A percentile compares a stretch with the other conserved stretches of the same genome.
Evolutionary conservation across 108 stramenopile genomes (phyloP).

Genomic region (Cylindrotheca closterium): DNA sequence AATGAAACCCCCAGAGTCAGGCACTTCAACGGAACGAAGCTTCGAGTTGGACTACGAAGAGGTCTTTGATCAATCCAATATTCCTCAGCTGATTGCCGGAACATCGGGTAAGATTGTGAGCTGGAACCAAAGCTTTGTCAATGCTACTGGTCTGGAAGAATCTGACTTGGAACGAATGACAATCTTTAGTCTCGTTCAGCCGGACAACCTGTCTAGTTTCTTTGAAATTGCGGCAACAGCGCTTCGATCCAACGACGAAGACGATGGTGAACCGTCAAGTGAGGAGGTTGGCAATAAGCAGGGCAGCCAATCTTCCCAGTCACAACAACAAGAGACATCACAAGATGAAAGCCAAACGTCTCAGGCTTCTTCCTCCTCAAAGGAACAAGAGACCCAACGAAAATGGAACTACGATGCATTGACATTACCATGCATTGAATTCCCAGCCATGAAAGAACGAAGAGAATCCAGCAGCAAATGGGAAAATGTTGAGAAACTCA

Average conservation of each 20-base stretch:
- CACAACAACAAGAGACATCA: background rate
- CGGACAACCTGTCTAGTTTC: conserved; percentile 66
- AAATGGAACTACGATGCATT: conserved; percentile 25
- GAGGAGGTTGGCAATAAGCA: background rate
- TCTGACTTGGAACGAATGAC: conserved; percentile 58
- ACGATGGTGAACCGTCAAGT: background rate
- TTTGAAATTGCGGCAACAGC: conserved; percentile 75
- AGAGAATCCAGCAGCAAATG: background rate
- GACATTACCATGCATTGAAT: conserved; percentile 51
- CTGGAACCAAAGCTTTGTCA: conserved; percentile 78
- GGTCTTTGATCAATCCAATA: conserved; percentile 70
- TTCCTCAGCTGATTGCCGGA: conserved; percentile 81
- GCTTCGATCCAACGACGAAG: conserved; percentile 28
- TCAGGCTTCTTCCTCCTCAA: background rate
- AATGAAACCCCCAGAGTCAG: conserved; percentile 46
- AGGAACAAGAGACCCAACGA: background rate
- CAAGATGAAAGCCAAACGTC: background rate
- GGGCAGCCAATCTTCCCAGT: conserved; percentile 1
- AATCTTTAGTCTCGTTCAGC: conserved; percentile 78
- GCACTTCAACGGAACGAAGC: conserved; percentile 32
- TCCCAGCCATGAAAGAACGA: conserved; percentile 30
- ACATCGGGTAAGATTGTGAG: conserved; percentile 74
- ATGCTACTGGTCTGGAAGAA: conserved; percentile 52
- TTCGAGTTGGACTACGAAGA: conserved; percentile 77
- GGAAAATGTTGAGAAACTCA: background rate